These are phyloP conservation scores for Elsinoe australis DNA, from an alignment of 2,329 filamentous ascomycete genomes.

Conservation along the genomic window DNA sequence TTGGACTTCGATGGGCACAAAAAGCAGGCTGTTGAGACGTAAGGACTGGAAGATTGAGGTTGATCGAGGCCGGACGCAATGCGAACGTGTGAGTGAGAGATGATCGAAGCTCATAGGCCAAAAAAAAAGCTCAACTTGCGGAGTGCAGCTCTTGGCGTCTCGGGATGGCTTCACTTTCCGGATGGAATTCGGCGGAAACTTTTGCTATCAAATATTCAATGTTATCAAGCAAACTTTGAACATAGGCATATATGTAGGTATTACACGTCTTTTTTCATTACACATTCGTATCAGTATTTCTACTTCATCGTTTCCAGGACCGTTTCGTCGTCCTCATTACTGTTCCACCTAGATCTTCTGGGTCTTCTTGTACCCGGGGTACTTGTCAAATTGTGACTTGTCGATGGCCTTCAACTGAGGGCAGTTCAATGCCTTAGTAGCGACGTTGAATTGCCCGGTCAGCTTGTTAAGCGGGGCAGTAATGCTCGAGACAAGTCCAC, in stretches of 20 bases:
- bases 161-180: constrained; percentile 10
- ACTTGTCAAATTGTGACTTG: constrained; percentile 24
- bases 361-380: constrained; percentile 25
- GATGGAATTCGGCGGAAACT: too few relatives aligned
- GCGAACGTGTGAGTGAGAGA: too few relatives aligned
- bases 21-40: not conserved
- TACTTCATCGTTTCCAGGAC: not conserved
- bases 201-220: too few relatives aligned
- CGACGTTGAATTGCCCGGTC: constrained; percentile 27
- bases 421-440: constrained; percentile 23
- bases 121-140: not conserved
- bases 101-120: not conserved
- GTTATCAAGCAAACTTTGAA: too few relatives aligned
- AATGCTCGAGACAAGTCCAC: constrained; percentile 33
- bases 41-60: not conserved
- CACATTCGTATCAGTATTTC: not conserved
- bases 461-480: constrained; percentile 29
- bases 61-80: not conserved
- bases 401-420: constrained; percentile 26
- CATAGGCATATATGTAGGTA: not conserved
- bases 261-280: constrained; percentile 9
- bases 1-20: not conserved
- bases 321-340: too few relatives aligned
- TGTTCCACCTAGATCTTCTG: constrained; percentile 12
- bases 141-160: constrained; percentile 2